These are phyloP conservation scores for Phytomonas serpens DNA, from an alignment of 208 protist genomes.

Conservation along the genomic window DNA sequence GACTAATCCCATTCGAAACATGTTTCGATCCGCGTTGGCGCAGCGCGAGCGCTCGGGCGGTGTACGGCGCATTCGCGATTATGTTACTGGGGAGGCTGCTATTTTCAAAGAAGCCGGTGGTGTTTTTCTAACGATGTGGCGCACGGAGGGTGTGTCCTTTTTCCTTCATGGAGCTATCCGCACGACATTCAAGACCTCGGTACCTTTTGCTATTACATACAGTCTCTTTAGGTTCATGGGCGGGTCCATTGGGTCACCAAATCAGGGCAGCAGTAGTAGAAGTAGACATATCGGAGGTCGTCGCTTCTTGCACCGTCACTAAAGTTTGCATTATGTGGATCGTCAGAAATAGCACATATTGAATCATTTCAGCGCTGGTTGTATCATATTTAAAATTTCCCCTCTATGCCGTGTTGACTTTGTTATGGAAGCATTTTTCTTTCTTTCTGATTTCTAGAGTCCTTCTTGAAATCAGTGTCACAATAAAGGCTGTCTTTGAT, in stretches of 20 bases:
- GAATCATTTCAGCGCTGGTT: not conserved
- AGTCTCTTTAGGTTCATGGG: slow-evolving; percentile 57
- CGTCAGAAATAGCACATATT: not conserved
- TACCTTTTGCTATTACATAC: slow-evolving; percentile 81
- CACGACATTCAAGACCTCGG: slow-evolving; percentile 78
- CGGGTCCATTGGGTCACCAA: slow-evolving; percentile 51
- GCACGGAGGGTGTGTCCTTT: slow-evolving; percentile 59
- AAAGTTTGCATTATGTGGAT: not conserved
- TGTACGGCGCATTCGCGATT: slow-evolving; percentile 39
- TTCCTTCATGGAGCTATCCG: slow-evolving; percentile 68
- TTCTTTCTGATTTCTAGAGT: not conserved
- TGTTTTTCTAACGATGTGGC: slow-evolving; percentile 44
- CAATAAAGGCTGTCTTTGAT: not conserved
- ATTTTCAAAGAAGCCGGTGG: slow-evolving; percentile 58
- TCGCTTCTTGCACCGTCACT: slow-evolving; percentile 31
- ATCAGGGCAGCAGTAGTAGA: slow-evolving; percentile 13
- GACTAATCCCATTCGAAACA: slow-evolving; percentile 72
- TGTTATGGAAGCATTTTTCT: slow-evolving; percentile 10
- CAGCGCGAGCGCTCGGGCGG: slow-evolving; percentile 68
- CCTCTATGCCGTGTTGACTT: not conserved
- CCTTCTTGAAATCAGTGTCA: not conserved
- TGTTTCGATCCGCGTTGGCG: slow-evolving; percentile 60
- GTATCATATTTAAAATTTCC: slow-evolving; percentile 1
- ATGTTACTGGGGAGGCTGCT: slow-evolving; percentile 49
- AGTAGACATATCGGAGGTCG: slow-evolving; percentile 22